Evolutionary conservation across 176 grass and related monocot species (phyloP).

Genomic region (Olyra latifolia): DNA sequence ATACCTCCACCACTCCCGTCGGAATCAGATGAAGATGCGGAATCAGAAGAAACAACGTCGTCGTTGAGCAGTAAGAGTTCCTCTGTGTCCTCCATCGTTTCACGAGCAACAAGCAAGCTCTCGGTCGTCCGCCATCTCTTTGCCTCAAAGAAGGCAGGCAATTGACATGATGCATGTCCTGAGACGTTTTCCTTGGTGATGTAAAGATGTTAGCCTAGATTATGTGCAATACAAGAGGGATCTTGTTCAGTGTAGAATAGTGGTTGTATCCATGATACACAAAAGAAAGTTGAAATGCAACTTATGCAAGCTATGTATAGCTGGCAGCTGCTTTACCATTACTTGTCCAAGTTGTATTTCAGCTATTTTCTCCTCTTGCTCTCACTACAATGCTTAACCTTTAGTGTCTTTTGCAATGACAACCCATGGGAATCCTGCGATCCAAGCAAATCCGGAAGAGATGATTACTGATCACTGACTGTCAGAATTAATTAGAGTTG

Average conservation of each 20-base stretch:
- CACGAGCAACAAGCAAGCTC: slow-evolving; percentile 76
- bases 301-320: slow-evolving; percentile 45
- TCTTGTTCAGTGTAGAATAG: slow-evolving; percentile 50
- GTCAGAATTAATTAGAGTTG: background rate
- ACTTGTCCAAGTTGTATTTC: background rate
- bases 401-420: background rate
- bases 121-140: slow-evolving; percentile 95
- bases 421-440: background rate
- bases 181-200: slow-evolving; percentile 44
- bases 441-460: background rate
- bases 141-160: slow-evolving; percentile 74
- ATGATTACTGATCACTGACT: background rate
- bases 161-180: slow-evolving; percentile 58
- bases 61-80: slow-evolving; percentile 53
- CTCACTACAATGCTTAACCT: background rate
- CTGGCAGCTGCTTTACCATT: slow-evolving; percentile 37
- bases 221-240: slow-evolving; percentile 46
- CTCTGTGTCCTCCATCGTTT: slow-evolving; percentile 64
- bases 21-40: slow-evolving; percentile 28
- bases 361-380: slow-evolving; percentile 1
- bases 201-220: slow-evolving; percentile 66
- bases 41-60: slow-evolving; percentile 34
- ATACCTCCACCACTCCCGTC: slow-evolving; percentile 44
- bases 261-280: slow-evolving; percentile 51
- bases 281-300: slow-evolving; percentile 32